Percentiles rank a stretch among this genome's conserved stretches.
phyloP scores from a whole-genome alignment of 2,329 filamentous ascomycete species.

The Fusarium proliferatum region DNA sequence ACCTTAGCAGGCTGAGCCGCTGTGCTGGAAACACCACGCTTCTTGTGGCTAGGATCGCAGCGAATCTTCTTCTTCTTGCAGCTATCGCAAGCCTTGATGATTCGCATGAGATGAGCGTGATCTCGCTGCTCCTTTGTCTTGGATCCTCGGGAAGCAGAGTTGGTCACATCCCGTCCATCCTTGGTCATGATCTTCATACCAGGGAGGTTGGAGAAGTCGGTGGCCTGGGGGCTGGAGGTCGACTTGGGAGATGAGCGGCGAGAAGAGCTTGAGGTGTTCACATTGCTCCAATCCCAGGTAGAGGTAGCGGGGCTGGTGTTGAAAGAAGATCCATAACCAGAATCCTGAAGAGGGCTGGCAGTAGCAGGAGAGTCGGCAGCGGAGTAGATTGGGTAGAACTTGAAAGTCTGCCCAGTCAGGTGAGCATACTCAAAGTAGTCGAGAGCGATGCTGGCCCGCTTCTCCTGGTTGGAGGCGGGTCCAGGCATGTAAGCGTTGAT shows the following conservation, averaged over 20 bases:
- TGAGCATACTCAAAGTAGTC: slow-evolving; percentile 68
- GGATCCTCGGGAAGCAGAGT: slow-evolving; percentile 69
- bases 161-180: slow-evolving; percentile 71
- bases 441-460: slow-evolving; percentile 67
- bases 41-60: slow-evolving; percentile 70
- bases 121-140: slow-evolving; percentile 77
- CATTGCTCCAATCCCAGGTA: slow-evolving; percentile 59
- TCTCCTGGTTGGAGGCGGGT: slow-evolving; percentile 64
- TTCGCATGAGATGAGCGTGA: slow-evolving; percentile 73
- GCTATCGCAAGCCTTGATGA: slow-evolving; percentile 73
- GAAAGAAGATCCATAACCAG: slow-evolving; percentile 59
- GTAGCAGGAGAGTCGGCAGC: slow-evolving; percentile 58
- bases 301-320: slow-evolving; percentile 62
- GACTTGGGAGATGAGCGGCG: slow-evolving; percentile 45
- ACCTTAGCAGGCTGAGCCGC: slow-evolving; percentile 50
- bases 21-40: slow-evolving; percentile 52
- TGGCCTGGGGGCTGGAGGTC: slow-evolving; percentile 46
- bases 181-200: slow-evolving; percentile 76
- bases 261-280: slow-evolving; percentile 48
- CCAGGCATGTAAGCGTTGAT: slow-evolving; percentile 69
- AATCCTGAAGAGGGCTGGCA: slow-evolving; percentile 55
- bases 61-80: slow-evolving; percentile 73
- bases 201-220: slow-evolving; percentile 65
- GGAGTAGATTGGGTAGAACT: slow-evolving; percentile 67
- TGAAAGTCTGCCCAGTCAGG: slow-evolving; percentile 67